A percentile compares a stretch with the other conserved stretches of the same genome.
Conservation (phyloP, 495 filamentous ascomycete genomes). For the Aspergillus sclerotiicarbonarius region DNA sequence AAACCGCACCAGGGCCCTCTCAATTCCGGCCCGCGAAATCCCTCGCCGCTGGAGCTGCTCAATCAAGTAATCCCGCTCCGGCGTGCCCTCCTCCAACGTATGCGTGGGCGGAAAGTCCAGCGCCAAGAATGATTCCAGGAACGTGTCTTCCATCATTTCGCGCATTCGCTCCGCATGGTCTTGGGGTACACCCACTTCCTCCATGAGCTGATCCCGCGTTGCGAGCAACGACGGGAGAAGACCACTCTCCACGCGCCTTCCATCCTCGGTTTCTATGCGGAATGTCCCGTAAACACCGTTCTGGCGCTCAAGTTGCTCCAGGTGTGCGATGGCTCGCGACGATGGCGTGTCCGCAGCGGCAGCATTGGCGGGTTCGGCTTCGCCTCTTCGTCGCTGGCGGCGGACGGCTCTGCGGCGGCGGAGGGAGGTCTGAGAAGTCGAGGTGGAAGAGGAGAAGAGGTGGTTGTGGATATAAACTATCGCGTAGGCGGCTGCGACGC, state of each 20-base stretch:
- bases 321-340: conserved; percentile 41
- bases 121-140: conserved; percentile 49
- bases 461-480: conserved; percentile 47
- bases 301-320: conserved; percentile 45
- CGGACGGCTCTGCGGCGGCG: conserved; percentile 50
- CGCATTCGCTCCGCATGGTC: conserved; percentile 48
- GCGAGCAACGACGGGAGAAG: conserved; percentile 44
- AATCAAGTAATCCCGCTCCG: conserved; percentile 38
- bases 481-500: conserved; percentile 48
- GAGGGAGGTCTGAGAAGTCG: conserved; percentile 29
- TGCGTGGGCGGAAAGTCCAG: conserved; percentile 45
- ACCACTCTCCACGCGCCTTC: conserved; percentile 46
- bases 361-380: conserved; percentile 22
- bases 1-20: conserved; percentile 39
- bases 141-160: conserved; percentile 51
- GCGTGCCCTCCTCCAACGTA: conserved; percentile 29
- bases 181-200: conserved; percentile 39
- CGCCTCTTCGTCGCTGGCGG: conserved; percentile 33
- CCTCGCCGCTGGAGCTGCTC: conserved; percentile 43
- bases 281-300: conserved; percentile 51
- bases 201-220: conserved; percentile 48
- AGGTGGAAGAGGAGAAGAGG: conserved; percentile 16
- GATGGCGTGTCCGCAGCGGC: conserved; percentile 34
- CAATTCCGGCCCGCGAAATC: conserved; percentile 42
- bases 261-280: conserved; percentile 48